These are phyloP conservation scores for Smittium culicis DNA, from an alignment of 371 early-diverging fungal species.

Conservation along the genomic window DNA sequence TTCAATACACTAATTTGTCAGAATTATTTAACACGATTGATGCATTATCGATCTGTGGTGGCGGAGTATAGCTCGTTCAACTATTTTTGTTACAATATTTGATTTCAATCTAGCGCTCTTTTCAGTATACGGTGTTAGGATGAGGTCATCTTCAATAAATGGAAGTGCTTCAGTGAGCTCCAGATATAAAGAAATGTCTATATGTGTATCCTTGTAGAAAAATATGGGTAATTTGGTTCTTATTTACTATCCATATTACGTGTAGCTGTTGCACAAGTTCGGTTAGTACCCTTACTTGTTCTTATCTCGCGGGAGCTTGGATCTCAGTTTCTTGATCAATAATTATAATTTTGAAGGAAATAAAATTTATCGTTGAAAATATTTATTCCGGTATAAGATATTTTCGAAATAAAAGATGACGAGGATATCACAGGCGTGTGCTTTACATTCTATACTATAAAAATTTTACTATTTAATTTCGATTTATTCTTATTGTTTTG, in stretches of 20 bases:
- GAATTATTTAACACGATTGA: neutral
- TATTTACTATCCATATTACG: neutral
- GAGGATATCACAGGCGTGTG: neutral
- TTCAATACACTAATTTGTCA: neutral
- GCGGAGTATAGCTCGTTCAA: neutral
- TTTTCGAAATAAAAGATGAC: neutral
- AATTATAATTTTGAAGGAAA: neutral
- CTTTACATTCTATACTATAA: neutral
- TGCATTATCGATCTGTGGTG: neutral
- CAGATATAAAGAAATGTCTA: neutral
- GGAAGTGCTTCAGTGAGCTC: neutral
- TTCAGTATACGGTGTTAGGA: neutral
- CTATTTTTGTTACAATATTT: neutral
- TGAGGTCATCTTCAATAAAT: neutral
- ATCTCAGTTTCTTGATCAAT: too few relatives aligned
- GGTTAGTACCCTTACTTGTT: neutral
- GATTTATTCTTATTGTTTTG: neutral
- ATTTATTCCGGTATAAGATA: neutral
- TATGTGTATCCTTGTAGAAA: neutral
- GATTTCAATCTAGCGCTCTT: neutral
- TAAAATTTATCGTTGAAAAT: neutral
- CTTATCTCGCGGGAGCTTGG: neutral
- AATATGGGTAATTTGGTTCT: neutral
- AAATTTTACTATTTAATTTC: neutral
- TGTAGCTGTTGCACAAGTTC: neutral